These are phyloP conservation scores for Bryopsis sp. DNA, from an alignment of 139 green algal species.

Conservation along the genomic window DNA sequence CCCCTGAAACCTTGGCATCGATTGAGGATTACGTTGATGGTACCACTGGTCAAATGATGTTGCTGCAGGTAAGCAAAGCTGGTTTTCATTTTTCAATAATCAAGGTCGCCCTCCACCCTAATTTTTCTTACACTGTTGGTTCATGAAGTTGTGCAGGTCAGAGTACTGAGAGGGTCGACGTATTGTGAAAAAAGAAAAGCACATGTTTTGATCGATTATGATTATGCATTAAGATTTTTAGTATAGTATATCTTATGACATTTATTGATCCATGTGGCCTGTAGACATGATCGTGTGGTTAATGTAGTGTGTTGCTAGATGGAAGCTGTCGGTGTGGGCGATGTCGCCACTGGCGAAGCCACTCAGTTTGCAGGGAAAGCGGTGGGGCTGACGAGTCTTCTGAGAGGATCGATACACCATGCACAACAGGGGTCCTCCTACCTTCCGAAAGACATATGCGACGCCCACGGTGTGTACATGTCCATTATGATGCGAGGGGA, in stretches of 20 bases:
- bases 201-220: too few relatives aligned
- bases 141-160: too few relatives aligned
- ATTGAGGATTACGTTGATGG: slow-evolving; percentile 45
- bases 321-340: neutral
- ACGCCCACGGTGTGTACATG: neutral
- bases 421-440: slow-evolving; percentile 16
- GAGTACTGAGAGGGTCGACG: too few relatives aligned
- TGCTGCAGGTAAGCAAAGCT: slow-evolving; percentile 29
- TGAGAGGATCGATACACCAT: slow-evolving; percentile 36
- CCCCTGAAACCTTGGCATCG: slow-evolving; percentile 23
- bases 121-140: too few relatives aligned
- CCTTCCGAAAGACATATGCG: neutral
- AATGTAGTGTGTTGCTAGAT: neutral
- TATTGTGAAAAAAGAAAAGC: too few relatives aligned
- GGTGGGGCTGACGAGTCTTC: slow-evolving; percentile 31
- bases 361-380: slow-evolving; percentile 42
- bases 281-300: too few relatives aligned
- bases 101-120: too few relatives aligned
- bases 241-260: too few relatives aligned
- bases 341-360: slow-evolving; percentile 26
- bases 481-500: neutral
- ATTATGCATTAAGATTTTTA: too few relatives aligned
- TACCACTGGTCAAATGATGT: slow-evolving; percentile 39
- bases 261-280: too few relatives aligned
- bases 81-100: too few relatives aligned